These are phyloP conservation scores for Colletotrichum karsti DNA, from an alignment of 2,329 filamentous ascomycete genomes.

Conservation along the genomic window DNA sequence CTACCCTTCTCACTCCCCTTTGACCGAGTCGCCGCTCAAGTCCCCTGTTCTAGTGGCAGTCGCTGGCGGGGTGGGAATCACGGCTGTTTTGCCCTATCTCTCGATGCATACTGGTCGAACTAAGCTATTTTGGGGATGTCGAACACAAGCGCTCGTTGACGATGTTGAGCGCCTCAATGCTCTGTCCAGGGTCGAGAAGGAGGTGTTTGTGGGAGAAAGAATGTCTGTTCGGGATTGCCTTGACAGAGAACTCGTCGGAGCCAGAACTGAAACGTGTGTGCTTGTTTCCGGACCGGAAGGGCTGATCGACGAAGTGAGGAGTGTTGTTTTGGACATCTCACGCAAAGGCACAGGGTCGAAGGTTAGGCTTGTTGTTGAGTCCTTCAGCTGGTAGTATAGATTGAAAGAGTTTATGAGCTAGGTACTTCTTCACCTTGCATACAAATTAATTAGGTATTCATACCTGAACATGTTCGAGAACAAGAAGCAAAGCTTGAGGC, in stretches of 20 bases:
- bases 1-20: conserved; percentile 36
- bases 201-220: not conserved
- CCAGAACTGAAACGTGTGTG: conserved; percentile 7
- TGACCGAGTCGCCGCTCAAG: not conserved
- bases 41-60: conserved; percentile 37
- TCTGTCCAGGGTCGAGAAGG: not conserved
- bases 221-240: not conserved
- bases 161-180: not conserved
- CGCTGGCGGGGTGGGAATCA: conserved; percentile 41
- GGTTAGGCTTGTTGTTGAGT: not conserved
- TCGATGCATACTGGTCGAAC: not conserved
- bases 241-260: not conserved
- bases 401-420: no score
- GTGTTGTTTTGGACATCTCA: conserved; percentile 8
- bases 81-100: conserved; percentile 35
- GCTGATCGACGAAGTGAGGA: conserved; percentile 27
- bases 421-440: no score
- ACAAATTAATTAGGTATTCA: no score
- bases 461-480: no score
- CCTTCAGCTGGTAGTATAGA: not conserved
- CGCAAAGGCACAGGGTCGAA: not conserved
- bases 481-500: no score
- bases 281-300: conserved; percentile 22
- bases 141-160: not conserved
- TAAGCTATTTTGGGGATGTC: conserved; percentile 1